A percentile compares a stretch with the other conserved stretches of the same genome.
These are phyloP conservation scores for Fusarium veterinarium DNA, from an alignment of 2,329 filamentous ascomycete species.

Conservation along the genomic window DNA sequence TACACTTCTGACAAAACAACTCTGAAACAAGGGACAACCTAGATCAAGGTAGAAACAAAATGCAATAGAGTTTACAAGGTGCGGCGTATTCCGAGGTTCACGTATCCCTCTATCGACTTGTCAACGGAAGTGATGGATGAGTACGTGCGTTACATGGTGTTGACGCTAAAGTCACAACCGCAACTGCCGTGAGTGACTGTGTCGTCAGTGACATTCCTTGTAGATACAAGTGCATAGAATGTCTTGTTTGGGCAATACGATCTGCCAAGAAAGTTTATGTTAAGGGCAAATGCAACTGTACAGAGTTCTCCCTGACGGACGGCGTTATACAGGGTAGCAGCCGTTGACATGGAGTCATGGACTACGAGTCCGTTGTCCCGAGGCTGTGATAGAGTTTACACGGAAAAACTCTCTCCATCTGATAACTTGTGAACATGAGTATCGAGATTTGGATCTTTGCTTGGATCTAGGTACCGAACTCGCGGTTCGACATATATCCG, in stretches of 20 bases:
- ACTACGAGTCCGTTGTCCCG: neutral
- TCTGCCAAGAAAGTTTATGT: neutral
- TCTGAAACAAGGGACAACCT: conserved; percentile 16
- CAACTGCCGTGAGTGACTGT: conserved; percentile 16
- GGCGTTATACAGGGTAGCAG: conserved; percentile 9
- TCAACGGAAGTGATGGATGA: neutral
- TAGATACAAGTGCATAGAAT: neutral
- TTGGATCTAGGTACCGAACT: neutral
- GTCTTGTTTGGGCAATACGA: neutral
- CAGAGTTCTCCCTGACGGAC: neutral
- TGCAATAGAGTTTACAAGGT: neutral
- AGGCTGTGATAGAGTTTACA: neutral
- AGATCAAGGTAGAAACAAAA: neutral
- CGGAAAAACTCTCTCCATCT: neutral
- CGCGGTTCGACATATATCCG: neutral
- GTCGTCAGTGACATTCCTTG: neutral
- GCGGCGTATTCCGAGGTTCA: neutral
- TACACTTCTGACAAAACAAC: neutral
- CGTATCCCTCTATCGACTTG: neutral
- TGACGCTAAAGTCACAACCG: neutral
- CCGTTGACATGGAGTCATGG: neutral
- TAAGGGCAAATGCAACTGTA: neutral
- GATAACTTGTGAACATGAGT: neutral
- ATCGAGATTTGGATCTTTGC: neutral
- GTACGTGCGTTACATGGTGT: neutral